phyloP scores from a whole-genome alignment of 208 protist species.

The Phytomonas serpens region DNA sequence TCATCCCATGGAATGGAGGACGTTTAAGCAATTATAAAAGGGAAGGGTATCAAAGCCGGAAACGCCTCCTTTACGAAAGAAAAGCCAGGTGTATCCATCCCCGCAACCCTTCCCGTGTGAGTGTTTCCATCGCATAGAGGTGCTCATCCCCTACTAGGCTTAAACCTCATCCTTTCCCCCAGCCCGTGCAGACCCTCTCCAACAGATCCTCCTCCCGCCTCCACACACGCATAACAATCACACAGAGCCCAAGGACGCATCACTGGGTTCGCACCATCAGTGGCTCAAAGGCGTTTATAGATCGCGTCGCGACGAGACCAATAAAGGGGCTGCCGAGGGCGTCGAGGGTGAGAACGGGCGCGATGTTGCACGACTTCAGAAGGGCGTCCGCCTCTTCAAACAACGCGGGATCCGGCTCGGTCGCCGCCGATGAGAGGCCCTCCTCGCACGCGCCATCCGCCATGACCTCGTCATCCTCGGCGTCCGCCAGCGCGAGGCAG shows the following conservation, averaged over 20 bases:
- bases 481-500: constrained; percentile 25
- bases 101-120: background rate
- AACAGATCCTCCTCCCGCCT: no score
- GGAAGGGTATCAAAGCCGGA: background rate
- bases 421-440: background rate
- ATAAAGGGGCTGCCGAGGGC: constrained; percentile 62
- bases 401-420: background rate
- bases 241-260: background rate
- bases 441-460: background rate
- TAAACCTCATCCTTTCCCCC: no score
- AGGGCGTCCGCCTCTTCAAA: constrained; percentile 16
- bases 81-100: background rate
- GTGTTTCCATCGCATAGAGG: no score
- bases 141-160: no score
- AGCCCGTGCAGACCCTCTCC: no score
- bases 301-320: constrained; percentile 45
- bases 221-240: no score
- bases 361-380: constrained; percentile 51
- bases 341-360: constrained; percentile 62
- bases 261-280: constrained; percentile 61
- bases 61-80: background rate
- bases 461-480: constrained; percentile 5
- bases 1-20: background rate
- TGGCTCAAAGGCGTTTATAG: constrained; percentile 67
- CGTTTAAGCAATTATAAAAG: background rate